Conservation (phyloP, 2,329 filamentous ascomycete species). For the Fusarium newnesense region DNA sequence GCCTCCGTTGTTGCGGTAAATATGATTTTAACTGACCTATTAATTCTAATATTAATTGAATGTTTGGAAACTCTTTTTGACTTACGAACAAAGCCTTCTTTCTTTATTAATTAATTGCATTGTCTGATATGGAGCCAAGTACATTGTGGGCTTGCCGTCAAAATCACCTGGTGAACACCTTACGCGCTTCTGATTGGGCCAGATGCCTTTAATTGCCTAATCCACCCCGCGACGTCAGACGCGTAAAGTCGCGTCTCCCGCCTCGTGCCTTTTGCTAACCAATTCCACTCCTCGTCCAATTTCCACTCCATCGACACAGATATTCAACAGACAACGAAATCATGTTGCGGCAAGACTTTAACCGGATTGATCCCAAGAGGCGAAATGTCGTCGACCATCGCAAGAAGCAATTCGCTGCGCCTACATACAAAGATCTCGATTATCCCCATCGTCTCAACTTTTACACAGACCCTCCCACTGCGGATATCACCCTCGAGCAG, state of each 20-base stretch:
- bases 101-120: neutral
- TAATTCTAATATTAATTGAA: neutral
- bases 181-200: constrained; percentile 28
- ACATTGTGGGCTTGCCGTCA: neutral
- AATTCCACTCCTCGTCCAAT: constrained; percentile 25
- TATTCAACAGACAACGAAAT: constrained; percentile 27
- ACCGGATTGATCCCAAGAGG: constrained; percentile 74
- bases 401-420: constrained; percentile 85
- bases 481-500: constrained; percentile 94
- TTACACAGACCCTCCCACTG: constrained; percentile 87
- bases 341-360: constrained; percentile 63
- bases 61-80: neutral
- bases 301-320: constrained; percentile 12
- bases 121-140: neutral
- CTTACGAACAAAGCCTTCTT: neutral
- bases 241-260: constrained; percentile 51
- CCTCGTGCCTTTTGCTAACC: constrained; percentile 18
- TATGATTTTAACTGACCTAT: too few relatives aligned
- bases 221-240: constrained; percentile 40
- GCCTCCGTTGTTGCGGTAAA: neutral
- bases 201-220: constrained; percentile 36
- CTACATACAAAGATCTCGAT: constrained; percentile 78
- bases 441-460: constrained; percentile 93
- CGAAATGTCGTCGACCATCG: constrained; percentile 81
- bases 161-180: constrained; percentile 15